Evolutionary conservation across 805 yeast species (phyloP), one percentile per base, ranked within the genome.

Genomic region (Candida oleophila): DNA sequence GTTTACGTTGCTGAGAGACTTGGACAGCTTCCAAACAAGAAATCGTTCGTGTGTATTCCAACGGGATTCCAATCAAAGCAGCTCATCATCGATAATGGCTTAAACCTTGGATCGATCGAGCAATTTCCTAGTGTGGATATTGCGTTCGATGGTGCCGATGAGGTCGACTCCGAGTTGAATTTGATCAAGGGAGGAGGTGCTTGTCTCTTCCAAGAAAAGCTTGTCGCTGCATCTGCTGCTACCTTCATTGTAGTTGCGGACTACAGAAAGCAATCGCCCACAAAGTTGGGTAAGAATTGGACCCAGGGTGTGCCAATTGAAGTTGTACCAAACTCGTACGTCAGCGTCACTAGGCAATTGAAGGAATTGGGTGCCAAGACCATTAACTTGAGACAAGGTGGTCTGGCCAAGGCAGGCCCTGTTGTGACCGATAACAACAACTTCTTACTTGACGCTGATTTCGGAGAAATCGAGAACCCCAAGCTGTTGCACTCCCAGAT

Each of bases 101-200:
- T 94, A 52, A 76, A 66, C 36, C 73, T 91, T 53, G 96, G 96
- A 1, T 75, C 87, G 8, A 80, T 92, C 49, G 97, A 92, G 59
- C 91, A 89, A 71, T 83, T 71, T 52, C 88, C 96, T 2, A 76
- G 77, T 21, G 71, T 94, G 39, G 99, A 94, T 63, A 82, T 94
- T 56, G 96, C 97, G 1, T 94, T 94, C 64, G 99, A 94, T 66
- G 99, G 99, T 39, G 98, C 99, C 2, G 99, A 94, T 67, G 99
- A 94, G 68, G 91, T 91, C 48, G 99, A 92, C 66, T 62, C 80
- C 3, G 62, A 76, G 18, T 75, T 94, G 56, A 88, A 90, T 62
- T 83, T 91, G 58, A 94, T 94, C 64, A 94, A 94, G 69, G 99
- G 99, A 55, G 99, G 99, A 42, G 99, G 99, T 37, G 99, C 97